A percentile compares a stretch with the other conserved stretches of the same genome.
phyloP scores from a whole-genome alignment of 345 rosid genomes.

The Tarenaya hassleriana region DNA sequence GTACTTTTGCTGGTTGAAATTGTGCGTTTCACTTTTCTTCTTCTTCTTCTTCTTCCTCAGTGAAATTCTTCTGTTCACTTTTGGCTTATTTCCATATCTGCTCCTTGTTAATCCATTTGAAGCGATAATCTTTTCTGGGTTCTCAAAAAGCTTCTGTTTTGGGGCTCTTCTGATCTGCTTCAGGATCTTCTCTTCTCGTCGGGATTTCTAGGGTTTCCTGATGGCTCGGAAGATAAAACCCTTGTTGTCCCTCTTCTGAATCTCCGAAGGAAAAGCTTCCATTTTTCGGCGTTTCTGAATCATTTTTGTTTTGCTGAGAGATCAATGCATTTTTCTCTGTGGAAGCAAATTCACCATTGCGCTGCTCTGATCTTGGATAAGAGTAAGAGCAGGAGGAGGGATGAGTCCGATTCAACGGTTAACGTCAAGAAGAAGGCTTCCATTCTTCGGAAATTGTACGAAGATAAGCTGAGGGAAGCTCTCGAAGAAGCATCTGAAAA shows the following conservation, averaged over 20 bases:
- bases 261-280: background rate
- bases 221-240: slow-evolving; percentile 24
- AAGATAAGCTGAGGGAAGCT: slow-evolving; percentile 73
- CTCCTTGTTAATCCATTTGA: slow-evolving; percentile 16
- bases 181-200: slow-evolving; percentile 18
- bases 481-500: slow-evolving; percentile 85
- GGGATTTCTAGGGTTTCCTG: slow-evolving; percentile 21
- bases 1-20: slow-evolving; percentile 24
- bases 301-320: slow-evolving; percentile 18
- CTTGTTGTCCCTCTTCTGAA: slow-evolving; percentile 1
- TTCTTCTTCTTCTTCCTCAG: slow-evolving; percentile 26
- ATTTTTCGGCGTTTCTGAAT: background rate
- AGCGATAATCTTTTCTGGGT: slow-evolving; percentile 17
- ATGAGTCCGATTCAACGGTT: slow-evolving; percentile 55
- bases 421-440: slow-evolving; percentile 42
- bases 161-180: slow-evolving; percentile 35
- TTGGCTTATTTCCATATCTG: slow-evolving; percentile 20
- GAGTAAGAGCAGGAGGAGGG: slow-evolving; percentile 63
- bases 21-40: slow-evolving; percentile 17
- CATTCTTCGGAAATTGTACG: slow-evolving; percentile 61
- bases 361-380: slow-evolving; percentile 89
- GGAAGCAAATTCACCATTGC: slow-evolving; percentile 81
- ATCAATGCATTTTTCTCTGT: background rate
- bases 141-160: slow-evolving; percentile 20
- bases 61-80: too few relatives aligned